Evolutionary conservation across 208 protist genomes (phyloP).

Genomic region (Sergeia podlipaevii): DNA sequence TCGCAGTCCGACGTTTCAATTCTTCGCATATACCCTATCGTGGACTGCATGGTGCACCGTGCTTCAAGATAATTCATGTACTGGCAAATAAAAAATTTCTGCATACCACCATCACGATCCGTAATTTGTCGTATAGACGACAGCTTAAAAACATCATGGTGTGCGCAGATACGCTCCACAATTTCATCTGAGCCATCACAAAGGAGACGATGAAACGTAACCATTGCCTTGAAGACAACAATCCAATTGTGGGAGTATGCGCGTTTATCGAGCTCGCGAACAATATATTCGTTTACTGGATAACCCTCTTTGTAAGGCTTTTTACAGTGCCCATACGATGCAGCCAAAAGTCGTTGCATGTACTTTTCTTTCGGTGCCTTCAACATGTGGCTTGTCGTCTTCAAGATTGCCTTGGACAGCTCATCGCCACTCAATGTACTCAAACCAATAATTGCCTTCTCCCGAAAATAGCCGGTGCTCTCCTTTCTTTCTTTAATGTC

Average conservation of each 20-base stretch:
- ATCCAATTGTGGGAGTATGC: conserved; percentile 84
- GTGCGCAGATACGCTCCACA: conserved; percentile 41
- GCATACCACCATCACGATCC: conserved; percentile 34
- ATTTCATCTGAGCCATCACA: conserved; percentile 58
- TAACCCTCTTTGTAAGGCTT: conserved; percentile 16
- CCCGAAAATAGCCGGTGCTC: conserved; percentile 75
- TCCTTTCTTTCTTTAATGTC: conserved; percentile 56
- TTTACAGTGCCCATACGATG: conserved; percentile 52
- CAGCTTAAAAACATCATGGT: conserved; percentile 41
- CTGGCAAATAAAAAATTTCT: conserved; percentile 58
- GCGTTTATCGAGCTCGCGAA: conserved; percentile 68
- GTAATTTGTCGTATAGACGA: conserved; percentile 53
- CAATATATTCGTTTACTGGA: conserved; percentile 52
- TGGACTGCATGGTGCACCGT: conserved; percentile 29
- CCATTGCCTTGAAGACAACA: conserved; percentile 76
- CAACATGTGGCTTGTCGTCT: conserved; percentile 79
- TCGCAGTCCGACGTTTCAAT: conserved; percentile 57
- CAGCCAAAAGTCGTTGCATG: conserved; percentile 60
- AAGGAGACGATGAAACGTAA: conserved; percentile 70
- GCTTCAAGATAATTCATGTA: conserved; percentile 63
- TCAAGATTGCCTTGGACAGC: conserved; percentile 65
- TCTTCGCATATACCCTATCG: conserved; percentile 23
- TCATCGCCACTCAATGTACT: conserved; percentile 65
- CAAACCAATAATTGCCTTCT: conserved; percentile 75
- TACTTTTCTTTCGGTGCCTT: conserved; percentile 89